phyloP scores from a whole-genome alignment of 352 stramenopile genomes.

The Aphanomyces euteiches region DNA sequence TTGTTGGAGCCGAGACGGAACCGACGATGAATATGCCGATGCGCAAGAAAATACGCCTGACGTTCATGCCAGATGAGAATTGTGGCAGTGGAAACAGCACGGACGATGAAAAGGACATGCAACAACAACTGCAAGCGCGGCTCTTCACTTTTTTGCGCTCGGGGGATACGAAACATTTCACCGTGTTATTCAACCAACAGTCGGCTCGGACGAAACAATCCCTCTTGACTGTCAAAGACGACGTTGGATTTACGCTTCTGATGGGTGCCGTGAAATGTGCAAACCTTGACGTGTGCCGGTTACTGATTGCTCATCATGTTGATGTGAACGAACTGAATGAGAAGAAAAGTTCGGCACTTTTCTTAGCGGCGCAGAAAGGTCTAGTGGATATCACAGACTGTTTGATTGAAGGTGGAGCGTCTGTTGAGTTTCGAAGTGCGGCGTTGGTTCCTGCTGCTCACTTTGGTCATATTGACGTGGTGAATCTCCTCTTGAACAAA shows the following conservation, averaged over 20 bases:
- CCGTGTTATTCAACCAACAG: constrained; percentile 25
- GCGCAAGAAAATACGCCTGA: constrained; percentile 30
- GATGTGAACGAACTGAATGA: constrained; percentile 84
- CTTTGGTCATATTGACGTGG: constrained; percentile 73
- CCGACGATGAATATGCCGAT: constrained; percentile 25
- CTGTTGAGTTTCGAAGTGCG: constrained; percentile 82
- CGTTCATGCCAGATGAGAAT: constrained; percentile 28
- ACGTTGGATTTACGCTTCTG: constrained; percentile 74
- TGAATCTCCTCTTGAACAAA: constrained; percentile 63
- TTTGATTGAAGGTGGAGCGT: constrained; percentile 57
- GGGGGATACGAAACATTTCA: constrained; percentile 21
- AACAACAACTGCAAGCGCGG: constrained; percentile 22
- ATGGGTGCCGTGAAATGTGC: constrained; percentile 77
- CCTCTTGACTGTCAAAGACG: constrained; percentile 43
- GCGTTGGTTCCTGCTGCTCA: constrained; percentile 79
- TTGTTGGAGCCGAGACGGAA: neutral
- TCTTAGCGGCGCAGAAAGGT: constrained; percentile 81
- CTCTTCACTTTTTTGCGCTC: constrained; percentile 17
- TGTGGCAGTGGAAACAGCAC: constrained; percentile 29
- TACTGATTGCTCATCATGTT: constrained; percentile 63
- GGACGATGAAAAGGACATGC: constrained; percentile 29
- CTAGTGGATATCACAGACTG: constrained; percentile 67
- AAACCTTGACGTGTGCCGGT: constrained; percentile 48
- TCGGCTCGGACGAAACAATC: neutral
- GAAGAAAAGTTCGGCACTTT: constrained; percentile 70